phyloP scores from a whole-genome alignment of 2,329 filamentous ascomycete genomes.

The Plenodomus biglobosus region DNA sequence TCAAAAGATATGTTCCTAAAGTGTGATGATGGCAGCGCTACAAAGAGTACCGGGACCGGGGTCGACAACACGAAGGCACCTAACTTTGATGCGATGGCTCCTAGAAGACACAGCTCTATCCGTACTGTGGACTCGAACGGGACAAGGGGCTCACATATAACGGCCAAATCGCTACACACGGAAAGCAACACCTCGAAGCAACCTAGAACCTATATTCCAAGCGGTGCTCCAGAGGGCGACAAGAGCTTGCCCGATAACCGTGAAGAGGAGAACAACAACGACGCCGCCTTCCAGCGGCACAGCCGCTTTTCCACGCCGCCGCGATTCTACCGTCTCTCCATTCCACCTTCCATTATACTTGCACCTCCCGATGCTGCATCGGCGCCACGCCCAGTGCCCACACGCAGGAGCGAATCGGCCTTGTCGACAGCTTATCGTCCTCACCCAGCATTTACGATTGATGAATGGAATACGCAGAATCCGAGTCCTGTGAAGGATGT shows the following conservation, averaged over 20 bases:
- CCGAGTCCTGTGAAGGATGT: constrained; percentile 33
- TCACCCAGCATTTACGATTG: constrained; percentile 26
- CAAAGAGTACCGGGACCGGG: not conserved
- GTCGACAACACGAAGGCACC: not conserved
- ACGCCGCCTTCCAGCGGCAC: constrained; percentile 3
- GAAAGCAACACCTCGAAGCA: constrained; percentile 1
- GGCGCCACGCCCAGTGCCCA: constrained; percentile 17
- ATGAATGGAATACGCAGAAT: constrained; percentile 30
- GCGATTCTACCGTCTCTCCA: constrained; percentile 23
- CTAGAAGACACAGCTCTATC: not conserved
- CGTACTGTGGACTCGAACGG: not conserved
- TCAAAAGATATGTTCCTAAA: constrained; percentile 1
- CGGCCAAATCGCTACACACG: not conserved
- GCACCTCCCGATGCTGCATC: constrained; percentile 12
- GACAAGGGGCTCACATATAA: not conserved
- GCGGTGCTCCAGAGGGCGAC: constrained; percentile 9
- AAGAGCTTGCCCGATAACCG: not conserved
- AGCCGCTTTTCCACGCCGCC: constrained; percentile 6
- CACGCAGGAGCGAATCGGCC: constrained; percentile 16
- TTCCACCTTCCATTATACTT: constrained; percentile 27
- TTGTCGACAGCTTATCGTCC: constrained; percentile 23
- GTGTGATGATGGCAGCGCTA: not conserved
- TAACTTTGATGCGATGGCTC: not conserved
- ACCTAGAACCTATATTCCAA: constrained; percentile 15
- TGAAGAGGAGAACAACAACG: not conserved